phyloP scores from a whole-genome alignment of 192 early-diverging fungal genomes.

The Linnemannia schmuckeri region DNA sequence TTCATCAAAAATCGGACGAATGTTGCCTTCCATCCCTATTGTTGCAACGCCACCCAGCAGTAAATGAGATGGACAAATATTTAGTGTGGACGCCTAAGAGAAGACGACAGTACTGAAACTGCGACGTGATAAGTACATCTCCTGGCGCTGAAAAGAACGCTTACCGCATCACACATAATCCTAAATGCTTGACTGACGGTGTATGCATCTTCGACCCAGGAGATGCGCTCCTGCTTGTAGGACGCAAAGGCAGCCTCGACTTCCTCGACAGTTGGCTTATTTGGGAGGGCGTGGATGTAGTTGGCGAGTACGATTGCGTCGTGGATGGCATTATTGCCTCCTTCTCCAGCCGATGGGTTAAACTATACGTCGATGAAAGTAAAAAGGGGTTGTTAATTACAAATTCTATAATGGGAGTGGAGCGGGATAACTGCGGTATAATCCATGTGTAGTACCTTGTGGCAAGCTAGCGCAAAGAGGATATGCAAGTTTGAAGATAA shows the following conservation, averaged over 20 bases:
- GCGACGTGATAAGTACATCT: no score
- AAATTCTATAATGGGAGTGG: no score
- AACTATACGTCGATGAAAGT: not conserved
- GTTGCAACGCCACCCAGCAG: not conserved
- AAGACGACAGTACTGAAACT: no score
- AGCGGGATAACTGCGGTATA: no score
- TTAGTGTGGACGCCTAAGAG: not conserved
- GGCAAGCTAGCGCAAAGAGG: not conserved
- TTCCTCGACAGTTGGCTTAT: not conserved
- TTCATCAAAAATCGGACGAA: not conserved
- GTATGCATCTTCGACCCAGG: not conserved
- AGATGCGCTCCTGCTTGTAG: constrained; percentile 8
- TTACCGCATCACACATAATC: not conserved
- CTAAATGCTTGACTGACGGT: not conserved
- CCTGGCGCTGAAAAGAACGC: not conserved
- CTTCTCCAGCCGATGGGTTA: not conserved
- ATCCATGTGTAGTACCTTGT: not conserved
- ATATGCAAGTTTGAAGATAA: no score
- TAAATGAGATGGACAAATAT: not conserved
- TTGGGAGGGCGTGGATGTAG: not conserved
- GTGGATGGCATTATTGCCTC: not conserved
- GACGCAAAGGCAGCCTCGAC: not conserved
- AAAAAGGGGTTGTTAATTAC: not conserved
- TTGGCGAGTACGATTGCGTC: constrained; percentile 21
- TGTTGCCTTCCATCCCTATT: not conserved